Evolutionary conservation across 768 basidiomycete species (phyloP).

Genomic region (Tulasnella sp.): DNA sequence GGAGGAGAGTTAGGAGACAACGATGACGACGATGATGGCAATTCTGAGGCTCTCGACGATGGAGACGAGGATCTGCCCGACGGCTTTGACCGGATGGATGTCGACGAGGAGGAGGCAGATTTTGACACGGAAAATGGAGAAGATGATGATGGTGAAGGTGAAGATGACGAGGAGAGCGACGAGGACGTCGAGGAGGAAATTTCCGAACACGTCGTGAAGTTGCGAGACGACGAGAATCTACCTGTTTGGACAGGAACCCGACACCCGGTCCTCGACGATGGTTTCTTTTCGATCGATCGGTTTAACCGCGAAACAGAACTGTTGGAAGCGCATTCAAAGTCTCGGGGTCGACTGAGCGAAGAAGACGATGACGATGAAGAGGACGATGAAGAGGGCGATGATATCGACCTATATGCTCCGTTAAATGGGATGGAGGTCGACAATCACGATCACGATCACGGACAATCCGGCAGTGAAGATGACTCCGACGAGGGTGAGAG

Average conservation of each 20-base stretch:
- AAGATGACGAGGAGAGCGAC: conserved; percentile 24
- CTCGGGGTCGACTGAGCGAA: conserved; percentile 45
- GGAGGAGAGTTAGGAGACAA: conserved; percentile 22
- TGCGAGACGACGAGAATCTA: conserved; percentile 19
- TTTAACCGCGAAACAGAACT: conserved; percentile 83
- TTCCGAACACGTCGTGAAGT: conserved; percentile 26
- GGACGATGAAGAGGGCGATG: conserved; percentile 33
- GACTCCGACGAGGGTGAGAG: not conserved
- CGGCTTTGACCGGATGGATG: not conserved
- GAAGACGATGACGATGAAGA: conserved; percentile 38
- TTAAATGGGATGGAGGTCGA: conserved; percentile 36
- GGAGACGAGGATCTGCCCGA: conserved; percentile 19
- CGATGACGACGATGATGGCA: conserved; percentile 19
- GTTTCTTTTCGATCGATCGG: conserved; percentile 73
- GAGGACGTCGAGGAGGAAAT: conserved; percentile 26
- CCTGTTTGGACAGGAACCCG: conserved; percentile 16
- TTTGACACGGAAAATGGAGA: conserved; percentile 27
- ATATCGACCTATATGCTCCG: conserved; percentile 53
- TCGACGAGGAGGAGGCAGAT: conserved; percentile 23
- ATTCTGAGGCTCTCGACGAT: conserved; percentile 16
- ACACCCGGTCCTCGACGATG: conserved; percentile 62
- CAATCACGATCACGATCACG: conserved; percentile 28
- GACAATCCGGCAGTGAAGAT: not conserved
- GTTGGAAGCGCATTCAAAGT: conserved; percentile 51
- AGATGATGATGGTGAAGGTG: conserved; percentile 20